Conservation (phyloP, 2,329 filamentous ascomycete genomes). For the Raffaelea deltoideospora region DNA sequence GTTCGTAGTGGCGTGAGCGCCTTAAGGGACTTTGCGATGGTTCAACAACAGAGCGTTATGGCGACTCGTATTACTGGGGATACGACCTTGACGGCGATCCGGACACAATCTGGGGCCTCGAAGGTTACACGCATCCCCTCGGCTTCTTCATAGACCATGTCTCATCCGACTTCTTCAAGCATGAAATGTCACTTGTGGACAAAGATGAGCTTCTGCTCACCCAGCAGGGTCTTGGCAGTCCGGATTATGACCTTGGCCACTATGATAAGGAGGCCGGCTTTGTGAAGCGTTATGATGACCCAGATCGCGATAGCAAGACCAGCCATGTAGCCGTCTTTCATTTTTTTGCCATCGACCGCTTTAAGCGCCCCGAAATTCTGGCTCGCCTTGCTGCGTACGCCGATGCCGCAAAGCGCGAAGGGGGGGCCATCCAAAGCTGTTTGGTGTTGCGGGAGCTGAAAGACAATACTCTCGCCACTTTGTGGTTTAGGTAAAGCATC, state of each 20-base stretch:
- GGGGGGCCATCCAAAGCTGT: neutral
- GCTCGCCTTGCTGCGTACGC: neutral
- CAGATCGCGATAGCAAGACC: neutral
- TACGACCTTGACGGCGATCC: neutral
- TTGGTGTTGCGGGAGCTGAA: neutral
- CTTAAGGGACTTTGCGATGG: neutral
- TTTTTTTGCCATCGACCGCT: neutral
- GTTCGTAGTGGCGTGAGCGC: neutral
- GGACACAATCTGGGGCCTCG: neutral
- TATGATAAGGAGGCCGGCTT: neutral
- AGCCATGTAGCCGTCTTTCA: neutral
- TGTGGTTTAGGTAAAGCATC: neutral
- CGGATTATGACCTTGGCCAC: neutral
- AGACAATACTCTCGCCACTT: neutral
- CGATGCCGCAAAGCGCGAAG: neutral
- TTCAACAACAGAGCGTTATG: neutral
- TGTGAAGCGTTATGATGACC: neutral
- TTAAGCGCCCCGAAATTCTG: neutral
- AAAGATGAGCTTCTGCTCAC: neutral
- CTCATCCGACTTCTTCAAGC: neutral
- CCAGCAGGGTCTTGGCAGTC: neutral
- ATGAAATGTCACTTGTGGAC: neutral
- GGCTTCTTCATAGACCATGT: neutral
- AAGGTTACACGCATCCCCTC: neutral
- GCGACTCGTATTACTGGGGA: neutral